These are phyloP conservation scores for Clonostachys rhizophaga DNA, from an alignment of 2,329 filamentous ascomycete genomes.

Conservation along the genomic window DNA sequence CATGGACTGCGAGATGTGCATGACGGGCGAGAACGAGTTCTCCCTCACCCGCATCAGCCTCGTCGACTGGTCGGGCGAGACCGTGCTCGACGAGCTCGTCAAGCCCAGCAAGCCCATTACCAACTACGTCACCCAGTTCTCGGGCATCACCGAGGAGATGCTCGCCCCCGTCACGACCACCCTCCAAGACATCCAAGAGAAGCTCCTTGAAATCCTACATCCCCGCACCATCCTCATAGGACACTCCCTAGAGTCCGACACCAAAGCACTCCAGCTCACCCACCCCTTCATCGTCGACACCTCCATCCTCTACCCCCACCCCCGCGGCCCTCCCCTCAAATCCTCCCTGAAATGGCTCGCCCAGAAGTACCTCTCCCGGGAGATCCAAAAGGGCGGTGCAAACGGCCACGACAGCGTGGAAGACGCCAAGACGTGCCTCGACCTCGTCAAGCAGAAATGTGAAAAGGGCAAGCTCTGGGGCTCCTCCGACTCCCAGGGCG, in stretches of 20 bases:
- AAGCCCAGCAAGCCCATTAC: conserved; percentile 84
- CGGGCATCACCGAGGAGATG: conserved; percentile 86
- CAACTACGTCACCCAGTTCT: conserved; percentile 88
- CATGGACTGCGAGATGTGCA: conserved; percentile 97
- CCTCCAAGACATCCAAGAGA: conserved; percentile 74
- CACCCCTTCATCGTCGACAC: conserved; percentile 96
- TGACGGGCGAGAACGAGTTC: conserved; percentile 73
- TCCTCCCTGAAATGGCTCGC: conserved; percentile 86
- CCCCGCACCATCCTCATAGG: conserved; percentile 72
- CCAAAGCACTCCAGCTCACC: conserved; percentile 77
- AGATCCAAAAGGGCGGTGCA: conserved; percentile 79
- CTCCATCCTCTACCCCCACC: conserved; percentile 83
- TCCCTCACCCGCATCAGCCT: conserved; percentile 88
- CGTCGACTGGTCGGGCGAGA: conserved; percentile 77
- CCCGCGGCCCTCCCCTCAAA: conserved; percentile 83
- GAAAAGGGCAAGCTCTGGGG: conserved; percentile 89
- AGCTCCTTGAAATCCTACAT: conserved; percentile 67
- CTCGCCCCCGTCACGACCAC: conserved; percentile 80
- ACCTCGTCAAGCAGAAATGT: conserved; percentile 92
- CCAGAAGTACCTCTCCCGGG: conserved; percentile 77
- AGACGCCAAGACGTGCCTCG: conserved; percentile 85
- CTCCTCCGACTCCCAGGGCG: conserved; percentile 69
- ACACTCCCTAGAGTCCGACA: conserved; percentile 78
- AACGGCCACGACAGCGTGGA: conserved; percentile 87
- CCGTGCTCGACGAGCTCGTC: conserved; percentile 85